Evolutionary conservation across 768 basidiomycete genomes (phyloP).

Genomic region (Mycena maculata): DNA sequence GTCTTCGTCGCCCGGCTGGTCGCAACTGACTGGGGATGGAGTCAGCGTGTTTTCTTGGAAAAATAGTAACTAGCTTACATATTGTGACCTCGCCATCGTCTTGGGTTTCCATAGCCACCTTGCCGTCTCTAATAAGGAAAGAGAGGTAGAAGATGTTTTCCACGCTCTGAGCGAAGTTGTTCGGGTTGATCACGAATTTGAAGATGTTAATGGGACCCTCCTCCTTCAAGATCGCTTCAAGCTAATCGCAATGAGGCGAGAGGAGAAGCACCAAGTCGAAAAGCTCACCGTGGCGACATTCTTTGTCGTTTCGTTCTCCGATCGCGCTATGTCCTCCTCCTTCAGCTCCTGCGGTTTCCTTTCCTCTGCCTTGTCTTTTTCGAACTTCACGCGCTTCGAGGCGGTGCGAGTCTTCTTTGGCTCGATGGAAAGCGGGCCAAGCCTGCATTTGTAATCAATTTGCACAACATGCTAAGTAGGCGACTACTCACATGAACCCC

Average conservation of each 20-base stretch:
- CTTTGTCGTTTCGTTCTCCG: constrained; percentile 90
- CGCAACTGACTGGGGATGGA: constrained; percentile 63
- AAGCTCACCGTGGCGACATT: constrained; percentile 78
- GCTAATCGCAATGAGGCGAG: constrained; percentile 50
- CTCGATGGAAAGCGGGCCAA: constrained; percentile 90
- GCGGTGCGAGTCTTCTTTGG: constrained; percentile 80
- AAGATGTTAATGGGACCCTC: constrained; percentile 78
- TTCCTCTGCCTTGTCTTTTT: constrained; percentile 77
- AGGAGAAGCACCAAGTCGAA: background rate
- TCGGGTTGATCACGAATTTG: constrained; percentile 88
- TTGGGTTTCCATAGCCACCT: constrained; percentile 77
- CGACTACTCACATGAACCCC: constrained; percentile 83
- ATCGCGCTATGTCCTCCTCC: constrained; percentile 85
- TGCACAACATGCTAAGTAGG: background rate
- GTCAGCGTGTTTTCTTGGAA: constrained; percentile 3
- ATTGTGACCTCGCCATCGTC: constrained; percentile 79
- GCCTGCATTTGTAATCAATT: constrained; percentile 61
- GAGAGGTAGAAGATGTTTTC: constrained; percentile 97
- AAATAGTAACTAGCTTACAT: constrained; percentile 58
- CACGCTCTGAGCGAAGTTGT: constrained; percentile 92
- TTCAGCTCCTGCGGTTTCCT: constrained; percentile 82
- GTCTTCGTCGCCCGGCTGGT: constrained; percentile 72
- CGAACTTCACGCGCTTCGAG: constrained; percentile 71
- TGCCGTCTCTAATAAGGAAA: constrained; percentile 90
- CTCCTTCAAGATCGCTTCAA: constrained; percentile 68